Evolutionary conservation across 768 basidiomycete species (phyloP).

Genomic region (Russula emetica): DNA sequence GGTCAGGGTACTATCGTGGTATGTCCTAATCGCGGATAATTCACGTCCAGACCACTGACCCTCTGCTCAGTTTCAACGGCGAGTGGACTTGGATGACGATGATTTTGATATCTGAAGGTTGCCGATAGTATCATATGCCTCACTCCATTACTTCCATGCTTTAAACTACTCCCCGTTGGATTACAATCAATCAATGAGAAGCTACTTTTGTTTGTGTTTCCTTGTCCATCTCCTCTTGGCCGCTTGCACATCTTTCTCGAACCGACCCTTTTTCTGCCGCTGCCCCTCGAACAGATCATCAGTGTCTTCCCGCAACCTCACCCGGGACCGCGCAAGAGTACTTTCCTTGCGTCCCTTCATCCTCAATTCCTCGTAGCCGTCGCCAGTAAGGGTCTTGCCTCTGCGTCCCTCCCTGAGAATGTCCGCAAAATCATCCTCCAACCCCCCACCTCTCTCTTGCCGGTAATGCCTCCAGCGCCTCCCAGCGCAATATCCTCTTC

Average conservation of each 20-base stretch:
- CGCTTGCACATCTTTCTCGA: slow-evolving; percentile 42
- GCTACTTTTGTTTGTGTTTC: slow-evolving; percentile 22
- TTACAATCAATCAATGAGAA: slow-evolving; percentile 9
- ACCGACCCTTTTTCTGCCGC: slow-evolving; percentile 38
- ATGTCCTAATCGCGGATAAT: slow-evolving; percentile 17
- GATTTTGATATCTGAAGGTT: slow-evolving; percentile 33
- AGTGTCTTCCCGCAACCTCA: slow-evolving; percentile 34
- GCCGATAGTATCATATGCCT: neutral
- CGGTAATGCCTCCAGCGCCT: slow-evolving; percentile 46
- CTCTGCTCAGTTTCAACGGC: slow-evolving; percentile 28
- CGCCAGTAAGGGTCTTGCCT: slow-evolving; percentile 42
- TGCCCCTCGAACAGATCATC: slow-evolving; percentile 34
- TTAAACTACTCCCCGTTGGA: neutral
- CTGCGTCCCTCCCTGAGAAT: slow-evolving; percentile 58
- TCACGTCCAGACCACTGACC: neutral
- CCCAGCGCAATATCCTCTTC: slow-evolving; percentile 89
- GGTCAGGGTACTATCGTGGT: slow-evolving; percentile 43
- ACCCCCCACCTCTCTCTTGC: slow-evolving; percentile 59
- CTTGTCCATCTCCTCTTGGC: slow-evolving; percentile 34
- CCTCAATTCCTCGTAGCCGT: slow-evolving; percentile 82
- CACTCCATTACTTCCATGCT: too few species aligned
- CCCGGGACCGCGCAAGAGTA: slow-evolving; percentile 56
- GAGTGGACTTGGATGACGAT: slow-evolving; percentile 31
- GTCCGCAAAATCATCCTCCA: slow-evolving; percentile 84
- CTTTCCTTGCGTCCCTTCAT: slow-evolving; percentile 59